These are phyloP conservation scores for Pilobolus umbonatus DNA, from an alignment of 192 early-diverging fungal genomes.

Conservation along the genomic window DNA sequence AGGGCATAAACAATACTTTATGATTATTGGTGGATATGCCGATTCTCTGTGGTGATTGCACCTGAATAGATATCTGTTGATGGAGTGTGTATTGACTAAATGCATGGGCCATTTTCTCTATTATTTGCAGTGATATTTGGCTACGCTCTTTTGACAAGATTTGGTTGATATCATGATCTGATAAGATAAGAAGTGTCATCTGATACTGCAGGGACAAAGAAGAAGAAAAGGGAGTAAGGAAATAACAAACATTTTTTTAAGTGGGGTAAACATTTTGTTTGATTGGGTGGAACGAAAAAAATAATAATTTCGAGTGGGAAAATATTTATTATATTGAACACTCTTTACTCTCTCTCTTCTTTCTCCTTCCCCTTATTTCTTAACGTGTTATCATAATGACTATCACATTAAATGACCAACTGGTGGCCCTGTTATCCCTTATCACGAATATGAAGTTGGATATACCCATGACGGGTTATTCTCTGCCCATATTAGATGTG, in stretches of 20 bases:
- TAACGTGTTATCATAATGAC: neutral
- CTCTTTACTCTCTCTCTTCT: conserved; percentile 1
- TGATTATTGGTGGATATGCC: conserved; percentile 34
- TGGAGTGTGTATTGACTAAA: conserved; percentile 4
- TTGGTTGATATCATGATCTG: conserved; percentile 7
- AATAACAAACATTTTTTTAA: no score
- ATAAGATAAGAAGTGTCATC: conserved; percentile 15
- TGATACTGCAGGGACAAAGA: no score
- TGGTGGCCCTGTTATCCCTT: neutral
- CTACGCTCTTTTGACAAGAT: conserved; percentile 1
- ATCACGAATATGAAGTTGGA: neutral
- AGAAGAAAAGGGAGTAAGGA: no score
- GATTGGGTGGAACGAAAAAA: no score
- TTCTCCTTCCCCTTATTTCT: neutral
- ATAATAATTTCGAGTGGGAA: no score
- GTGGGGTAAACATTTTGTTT: no score
- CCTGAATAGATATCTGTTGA: conserved; percentile 16
- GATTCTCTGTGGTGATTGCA: conserved; percentile 41
- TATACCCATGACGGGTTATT: conserved; percentile 2
- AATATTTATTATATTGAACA: no score
- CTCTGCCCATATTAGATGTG: conserved; percentile 9
- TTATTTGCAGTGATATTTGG: conserved; percentile 2
- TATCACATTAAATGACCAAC: conserved; percentile 13
- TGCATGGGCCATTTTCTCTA: conserved; percentile 23
- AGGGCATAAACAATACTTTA: conserved; percentile 46